Conservation (phyloP, 1,139 yeast genomes). For the Protomyces inouyei region DNA sequence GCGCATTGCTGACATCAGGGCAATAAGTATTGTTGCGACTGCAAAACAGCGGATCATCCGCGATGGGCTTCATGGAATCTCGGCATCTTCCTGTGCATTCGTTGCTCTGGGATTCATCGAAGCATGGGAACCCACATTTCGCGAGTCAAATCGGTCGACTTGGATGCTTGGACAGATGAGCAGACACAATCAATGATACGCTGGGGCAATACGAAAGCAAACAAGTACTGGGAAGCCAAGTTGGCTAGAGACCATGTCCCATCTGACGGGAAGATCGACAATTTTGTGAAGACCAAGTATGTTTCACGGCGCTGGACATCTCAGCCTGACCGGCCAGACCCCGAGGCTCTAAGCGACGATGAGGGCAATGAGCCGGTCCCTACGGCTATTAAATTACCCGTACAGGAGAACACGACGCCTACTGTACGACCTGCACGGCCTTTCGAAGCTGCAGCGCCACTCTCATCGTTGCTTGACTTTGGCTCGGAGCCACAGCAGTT, state of each 20-base stretch:
- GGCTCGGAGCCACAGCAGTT: conserved; percentile 26
- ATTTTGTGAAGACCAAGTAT: conserved; percentile 85
- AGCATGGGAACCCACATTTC: conserved; percentile 89
- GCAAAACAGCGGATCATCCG: conserved; percentile 84
- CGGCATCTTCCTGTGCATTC: conserved; percentile 86
- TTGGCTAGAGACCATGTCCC: conserved; percentile 70
- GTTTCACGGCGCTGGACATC: conserved; percentile 82
- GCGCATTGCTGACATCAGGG: conserved; percentile 36
- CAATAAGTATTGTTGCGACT: conserved; percentile 82
- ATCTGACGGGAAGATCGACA: conserved; percentile 75
- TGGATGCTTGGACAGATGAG: conserved; percentile 95
- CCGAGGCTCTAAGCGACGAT: conserved; percentile 40
- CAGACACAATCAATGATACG: conserved; percentile 75
- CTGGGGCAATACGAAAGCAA: conserved; percentile 83
- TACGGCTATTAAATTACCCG: conserved; percentile 27
- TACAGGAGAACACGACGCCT: conserved; percentile 22
- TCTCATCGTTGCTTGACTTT: conserved; percentile 2
- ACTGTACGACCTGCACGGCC: conserved; percentile 12
- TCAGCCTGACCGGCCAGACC: conserved; percentile 54
- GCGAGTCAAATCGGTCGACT: conserved; percentile 76
- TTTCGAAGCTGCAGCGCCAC: background rate
- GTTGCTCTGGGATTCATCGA: conserved; percentile 93
- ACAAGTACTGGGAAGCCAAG: conserved; percentile 72
- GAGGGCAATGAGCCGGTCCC: conserved; percentile 21
- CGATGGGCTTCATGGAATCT: conserved; percentile 97